These are phyloP conservation scores for Syncephalis plumigaleata DNA, from an alignment of 371 early-diverging fungal genomes.

Conservation along the genomic window DNA sequence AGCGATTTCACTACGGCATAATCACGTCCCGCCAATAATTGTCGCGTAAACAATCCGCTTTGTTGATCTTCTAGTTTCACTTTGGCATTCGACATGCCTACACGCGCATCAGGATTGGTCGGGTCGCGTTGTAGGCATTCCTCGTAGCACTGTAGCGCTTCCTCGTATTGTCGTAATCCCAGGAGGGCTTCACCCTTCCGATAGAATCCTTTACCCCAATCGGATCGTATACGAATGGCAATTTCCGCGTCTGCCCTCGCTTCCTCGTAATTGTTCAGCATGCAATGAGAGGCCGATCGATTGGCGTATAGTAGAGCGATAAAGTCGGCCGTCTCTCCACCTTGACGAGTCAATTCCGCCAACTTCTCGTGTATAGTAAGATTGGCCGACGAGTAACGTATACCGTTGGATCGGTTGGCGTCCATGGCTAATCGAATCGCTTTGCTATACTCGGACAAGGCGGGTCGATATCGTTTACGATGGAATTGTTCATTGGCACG, in stretches of 20 bases:
- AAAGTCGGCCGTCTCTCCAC: slow-evolving; percentile 17
- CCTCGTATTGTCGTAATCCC: slow-evolving; percentile 25
- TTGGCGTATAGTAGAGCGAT: slow-evolving; percentile 43
- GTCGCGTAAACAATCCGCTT: slow-evolving; percentile 37
- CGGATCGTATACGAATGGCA: slow-evolving; percentile 31
- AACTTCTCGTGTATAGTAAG: slow-evolving; percentile 4
- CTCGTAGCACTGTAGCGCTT: slow-evolving; percentile 3
- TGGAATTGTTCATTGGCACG: slow-evolving; percentile 41
- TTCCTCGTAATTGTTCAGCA: slow-evolving; percentile 23
- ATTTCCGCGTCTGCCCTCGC: slow-evolving; percentile 43
- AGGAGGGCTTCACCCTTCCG: slow-evolving; percentile 49
- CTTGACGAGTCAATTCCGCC: slow-evolving; percentile 11
- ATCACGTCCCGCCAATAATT: slow-evolving; percentile 51
- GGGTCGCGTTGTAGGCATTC: slow-evolving; percentile 15
- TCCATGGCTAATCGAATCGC: slow-evolving; percentile 10
- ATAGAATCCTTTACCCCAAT: slow-evolving; percentile 69
- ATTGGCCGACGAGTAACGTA: too few relatives aligned
- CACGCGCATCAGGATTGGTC: slow-evolving; percentile 23
- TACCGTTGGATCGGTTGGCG: too few relatives aligned
- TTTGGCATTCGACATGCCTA: slow-evolving; percentile 27
- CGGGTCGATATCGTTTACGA: slow-evolving; percentile 25
- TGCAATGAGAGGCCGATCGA: slow-evolving; percentile 37
- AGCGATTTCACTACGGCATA: slow-evolving; percentile 25
- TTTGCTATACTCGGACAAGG: slow-evolving; percentile 41
- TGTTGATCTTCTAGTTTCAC: slow-evolving; percentile 33